These are phyloP conservation scores for Sanghuangporus baumii DNA, from an alignment of 1,284 basidiomycete species.

Conservation along the genomic window DNA sequence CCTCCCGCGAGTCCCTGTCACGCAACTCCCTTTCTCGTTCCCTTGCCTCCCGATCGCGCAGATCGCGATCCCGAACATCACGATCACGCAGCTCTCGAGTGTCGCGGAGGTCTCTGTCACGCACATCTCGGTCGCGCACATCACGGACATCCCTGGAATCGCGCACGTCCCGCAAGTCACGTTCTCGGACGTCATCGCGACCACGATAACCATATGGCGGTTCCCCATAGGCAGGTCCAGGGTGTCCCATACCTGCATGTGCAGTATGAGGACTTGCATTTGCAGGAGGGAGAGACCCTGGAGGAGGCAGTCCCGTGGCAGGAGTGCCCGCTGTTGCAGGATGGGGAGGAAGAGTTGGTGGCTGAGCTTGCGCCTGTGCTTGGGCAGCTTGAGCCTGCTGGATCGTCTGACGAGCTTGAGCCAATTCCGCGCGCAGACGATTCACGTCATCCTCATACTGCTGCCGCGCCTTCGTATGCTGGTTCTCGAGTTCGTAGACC, in stretches of 20 bases:
- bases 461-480: slow-evolving; percentile 65
- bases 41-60: not conserved
- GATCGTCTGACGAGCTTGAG: slow-evolving; percentile 35
- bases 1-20: slow-evolving; percentile 25
- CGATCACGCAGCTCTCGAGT: slow-evolving; percentile 6
- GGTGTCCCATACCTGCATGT: slow-evolving; percentile 11
- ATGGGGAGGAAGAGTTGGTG: slow-evolving; percentile 20
- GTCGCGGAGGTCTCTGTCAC: slow-evolving; percentile 19
- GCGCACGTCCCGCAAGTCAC: slow-evolving; percentile 11
- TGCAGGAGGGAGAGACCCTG: slow-evolving; percentile 19
- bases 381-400: slow-evolving; percentile 12
- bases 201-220: slow-evolving; percentile 21
- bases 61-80: slow-evolving; percentile 5
- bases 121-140: slow-evolving; percentile 22
- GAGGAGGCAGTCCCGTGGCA: slow-evolving; percentile 25
- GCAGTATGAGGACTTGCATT: slow-evolving; percentile 19
- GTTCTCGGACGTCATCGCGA: slow-evolving; percentile 20
- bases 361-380: slow-evolving; percentile 7
- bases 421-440: slow-evolving; percentile 61
- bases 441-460: slow-evolving; percentile 74
- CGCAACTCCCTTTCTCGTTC: slow-evolving; percentile 21
- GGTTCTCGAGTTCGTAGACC: slow-evolving; percentile 73
- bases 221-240: slow-evolving; percentile 19
- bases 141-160: slow-evolving; percentile 13
- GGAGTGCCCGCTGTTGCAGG: slow-evolving; percentile 2